Base-by-base conservation (phyloP, 257 asterid genomes). In the Capsicum baccatum region DNA sequence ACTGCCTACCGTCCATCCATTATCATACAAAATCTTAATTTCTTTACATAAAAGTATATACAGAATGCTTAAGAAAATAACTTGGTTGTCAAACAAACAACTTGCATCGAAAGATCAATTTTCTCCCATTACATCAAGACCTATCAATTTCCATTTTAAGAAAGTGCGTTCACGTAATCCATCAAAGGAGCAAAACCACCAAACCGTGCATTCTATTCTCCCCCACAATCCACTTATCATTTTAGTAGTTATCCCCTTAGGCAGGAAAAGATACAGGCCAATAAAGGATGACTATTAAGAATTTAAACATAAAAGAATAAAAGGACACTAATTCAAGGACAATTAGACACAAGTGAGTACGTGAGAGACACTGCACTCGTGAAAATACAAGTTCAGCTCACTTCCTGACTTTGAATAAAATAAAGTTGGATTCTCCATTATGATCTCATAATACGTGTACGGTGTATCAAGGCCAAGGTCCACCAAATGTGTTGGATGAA, bases 401-500 rank as follows among this genome's bases (percentile, higher is more conserved):
- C 50, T 74, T 50, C 81, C 64, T 52, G 64, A 78, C 64, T 8
- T 8, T 14, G 64, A 54, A 78, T 14, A 78, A 54, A 26, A 14
- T 78, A 54, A 54, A 78, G 63, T 54, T 54, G 21, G 5, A 54
- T 33, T 26, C 57, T 78, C 63, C 42, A 74, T 50, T 21, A 74
- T 26, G 9, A 78, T 78, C 50, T 26, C 50, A 54, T 54, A 78
- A 78, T 78, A 78, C 81, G 52, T n/a, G n/a, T n/a, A n/a, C n/a
- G n/a, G n/a, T 13, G 62, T 26, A 78, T 78, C 81, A 12, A 52
- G 81, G 26, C 64, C 63, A 78, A 78, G 81, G 64, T 78, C 81
- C n/a, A 26, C 81, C 50, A 78, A 76, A 15, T 14, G 14, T 78
- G 48, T 78, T 54, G 1, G 26, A 78, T 78, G 79, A 85, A 87